Percentiles rank a stretch among this genome's conserved stretches.
Evolutionary conservation across 805 yeast genomes (phyloP).

Genomic region (Hanseniaspora occidentalis): DNA sequence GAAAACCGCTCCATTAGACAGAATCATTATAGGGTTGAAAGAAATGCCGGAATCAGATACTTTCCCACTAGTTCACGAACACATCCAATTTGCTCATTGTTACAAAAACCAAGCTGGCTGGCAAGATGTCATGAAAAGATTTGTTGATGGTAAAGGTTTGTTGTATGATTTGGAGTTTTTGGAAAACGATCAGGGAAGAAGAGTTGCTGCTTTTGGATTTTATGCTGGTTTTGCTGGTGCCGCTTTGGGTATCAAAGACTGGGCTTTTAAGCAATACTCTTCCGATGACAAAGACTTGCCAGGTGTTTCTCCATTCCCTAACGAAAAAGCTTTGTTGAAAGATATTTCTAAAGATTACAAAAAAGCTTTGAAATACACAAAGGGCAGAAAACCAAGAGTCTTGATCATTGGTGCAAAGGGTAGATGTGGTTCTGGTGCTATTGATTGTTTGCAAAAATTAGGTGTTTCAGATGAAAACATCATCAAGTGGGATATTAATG

Average conservation of each 20-base stretch:
- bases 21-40: conserved; percentile 86
- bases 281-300: conserved; percentile 56
- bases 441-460: conserved; percentile 64
- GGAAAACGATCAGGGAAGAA: conserved; percentile 88
- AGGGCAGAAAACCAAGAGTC: conserved; percentile 59
- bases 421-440: conserved; percentile 97
- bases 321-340: conserved; percentile 61
- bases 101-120: conserved; percentile 97
- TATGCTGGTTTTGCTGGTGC: conserved; percentile 99
- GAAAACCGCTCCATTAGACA: conserved; percentile 80
- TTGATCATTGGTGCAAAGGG: conserved; percentile 95
- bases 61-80: conserved; percentile 91
- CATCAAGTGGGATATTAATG: conserved; percentile 91
- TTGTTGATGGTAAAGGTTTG: conserved; percentile 82
- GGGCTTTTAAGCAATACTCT: conserved; percentile 84
- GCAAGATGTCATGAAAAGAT: conserved; percentile 80
- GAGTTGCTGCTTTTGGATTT: conserved; percentile 99
- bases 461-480: conserved; percentile 84
- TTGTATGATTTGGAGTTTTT: conserved; percentile 91
- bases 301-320: conserved; percentile 71
- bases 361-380: conserved; percentile 36
- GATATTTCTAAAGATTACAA: conserved; percentile 52
- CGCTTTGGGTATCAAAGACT: conserved; percentile 85
- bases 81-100: conserved; percentile 97
- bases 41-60: conserved; percentile 83